Evolutionary conservation across 2,329 filamentous ascomycete genomes (phyloP).

Genomic region (Aotearoamyces nothofagi): DNA sequence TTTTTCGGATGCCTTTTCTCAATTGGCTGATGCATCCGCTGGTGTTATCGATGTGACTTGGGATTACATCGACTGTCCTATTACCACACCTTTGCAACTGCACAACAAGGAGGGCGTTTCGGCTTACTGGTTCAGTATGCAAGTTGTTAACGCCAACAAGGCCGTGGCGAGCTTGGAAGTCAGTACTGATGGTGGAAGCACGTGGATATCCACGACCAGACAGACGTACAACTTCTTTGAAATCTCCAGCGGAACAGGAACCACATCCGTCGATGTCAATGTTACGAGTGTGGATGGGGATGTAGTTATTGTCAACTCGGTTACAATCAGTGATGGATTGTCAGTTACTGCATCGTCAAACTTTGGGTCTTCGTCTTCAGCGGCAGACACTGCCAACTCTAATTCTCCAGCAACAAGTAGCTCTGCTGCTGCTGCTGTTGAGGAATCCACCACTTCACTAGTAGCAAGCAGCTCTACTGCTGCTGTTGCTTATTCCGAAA

Average conservation of each 20-base stretch:
- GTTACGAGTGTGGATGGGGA: conserved; percentile 37
- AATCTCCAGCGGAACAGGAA: conserved; percentile 39
- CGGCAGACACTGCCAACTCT: no score
- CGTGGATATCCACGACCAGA: conserved; percentile 40
- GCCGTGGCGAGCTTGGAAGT: conserved; percentile 41
- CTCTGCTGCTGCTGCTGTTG: no score
- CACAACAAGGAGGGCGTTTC: conserved; percentile 37
- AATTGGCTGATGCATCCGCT: conserved; percentile 25
- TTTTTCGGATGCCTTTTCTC: conserved; percentile 32
- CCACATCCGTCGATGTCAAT: conserved; percentile 34
- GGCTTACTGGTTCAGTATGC: conserved; percentile 41
- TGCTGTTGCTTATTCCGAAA: no score
- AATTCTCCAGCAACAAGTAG: no score
- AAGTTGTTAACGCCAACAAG: conserved; percentile 48
- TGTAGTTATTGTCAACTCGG: conserved; percentile 32
- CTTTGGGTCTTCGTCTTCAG: conserved; percentile 8
- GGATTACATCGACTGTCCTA: conserved; percentile 33
- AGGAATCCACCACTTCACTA: no score
- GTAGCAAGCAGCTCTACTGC: no score
- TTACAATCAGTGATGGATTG: conserved; percentile 22
- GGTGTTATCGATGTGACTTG: conserved; percentile 35
- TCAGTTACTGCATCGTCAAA: conserved; percentile 12
- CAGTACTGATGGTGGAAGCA: conserved; percentile 40
- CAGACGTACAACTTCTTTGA: conserved; percentile 47
- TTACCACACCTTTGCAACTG: conserved; percentile 30